Conservation (phyloP, 2,329 filamentous ascomycete genomes). For the Aspergillus fumigatus region DNA sequence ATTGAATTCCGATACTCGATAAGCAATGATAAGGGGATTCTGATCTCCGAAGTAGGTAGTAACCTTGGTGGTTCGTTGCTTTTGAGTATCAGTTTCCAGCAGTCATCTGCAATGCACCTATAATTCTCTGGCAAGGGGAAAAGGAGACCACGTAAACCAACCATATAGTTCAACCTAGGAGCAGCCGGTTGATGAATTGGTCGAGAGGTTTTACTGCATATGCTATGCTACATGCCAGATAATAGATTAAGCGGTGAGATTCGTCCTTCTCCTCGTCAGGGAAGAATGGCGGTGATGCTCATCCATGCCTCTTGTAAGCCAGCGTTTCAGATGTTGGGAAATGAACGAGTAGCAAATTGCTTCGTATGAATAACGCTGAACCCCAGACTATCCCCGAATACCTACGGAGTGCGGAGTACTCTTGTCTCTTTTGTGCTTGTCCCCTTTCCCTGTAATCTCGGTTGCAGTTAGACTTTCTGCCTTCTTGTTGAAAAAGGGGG, state of each 20-base stretch:
- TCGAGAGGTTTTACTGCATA: background rate
- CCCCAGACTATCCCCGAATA: constrained; percentile 3
- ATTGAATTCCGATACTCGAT: background rate
- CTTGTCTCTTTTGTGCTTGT: background rate
- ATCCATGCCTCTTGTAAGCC: constrained; percentile 6
- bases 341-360: constrained; percentile 8
- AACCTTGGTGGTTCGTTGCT: too few relatives aligned
- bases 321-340: constrained; percentile 15
- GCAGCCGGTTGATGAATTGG: background rate
- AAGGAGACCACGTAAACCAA: background rate
- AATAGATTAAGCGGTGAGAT: constrained; percentile 11
- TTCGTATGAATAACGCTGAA: background rate
- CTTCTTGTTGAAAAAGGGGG: background rate
- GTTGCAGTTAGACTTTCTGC: background rate
- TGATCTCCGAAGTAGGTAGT: background rate
- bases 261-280: constrained; percentile 3
- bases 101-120: background rate
- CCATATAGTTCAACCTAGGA: background rate
- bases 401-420: background rate
- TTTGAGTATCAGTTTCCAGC: background rate
- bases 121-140: background rate
- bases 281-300: constrained; percentile 16
- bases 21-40: constrained; percentile 12
- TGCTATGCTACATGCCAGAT: background rate
- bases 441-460: background rate